A percentile compares a stretch with the other conserved stretches of the same genome.
Evolutionary conservation across 495 filamentous ascomycete species (phyloP).

Genomic region (Daldinia vernicosa): DNA sequence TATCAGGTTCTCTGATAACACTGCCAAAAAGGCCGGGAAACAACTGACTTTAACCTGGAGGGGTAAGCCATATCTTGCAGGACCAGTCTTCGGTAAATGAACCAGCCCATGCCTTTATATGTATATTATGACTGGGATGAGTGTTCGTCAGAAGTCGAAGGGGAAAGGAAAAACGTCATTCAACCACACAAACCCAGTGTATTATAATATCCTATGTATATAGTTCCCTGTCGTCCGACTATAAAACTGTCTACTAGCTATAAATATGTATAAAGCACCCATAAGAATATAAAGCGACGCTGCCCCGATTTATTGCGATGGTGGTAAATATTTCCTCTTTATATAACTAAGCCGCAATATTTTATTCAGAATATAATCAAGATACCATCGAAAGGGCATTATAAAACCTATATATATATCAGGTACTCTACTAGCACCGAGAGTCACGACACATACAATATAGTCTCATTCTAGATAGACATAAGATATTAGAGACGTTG

Average conservation of each 20-base stretch:
- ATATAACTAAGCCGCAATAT: neutral
- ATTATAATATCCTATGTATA: neutral
- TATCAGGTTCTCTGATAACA: conserved; percentile 55
- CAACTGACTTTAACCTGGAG: conserved; percentile 65
- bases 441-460: neutral
- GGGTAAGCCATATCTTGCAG: conserved; percentile 53
- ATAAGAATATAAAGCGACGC: neutral
- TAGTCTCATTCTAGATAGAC: neutral
- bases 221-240: neutral
- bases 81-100: neutral
- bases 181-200: neutral
- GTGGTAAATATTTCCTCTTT: neutral
- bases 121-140: neutral
- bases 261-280: neutral
- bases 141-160: neutral
- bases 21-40: conserved; percentile 32
- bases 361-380: neutral
- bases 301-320: neutral
- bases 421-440: too few relatives aligned
- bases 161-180: neutral
- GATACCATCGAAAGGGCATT: neutral
- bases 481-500: neutral
- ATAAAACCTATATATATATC: neutral
- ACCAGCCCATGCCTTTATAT: neutral
- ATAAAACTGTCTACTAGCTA: neutral